Percentiles rank a stretch among this genome's conserved stretches.
Evolutionary conservation across 306 rosid species (phyloP).

Genomic region (Adenanthera pavonina): DNA sequence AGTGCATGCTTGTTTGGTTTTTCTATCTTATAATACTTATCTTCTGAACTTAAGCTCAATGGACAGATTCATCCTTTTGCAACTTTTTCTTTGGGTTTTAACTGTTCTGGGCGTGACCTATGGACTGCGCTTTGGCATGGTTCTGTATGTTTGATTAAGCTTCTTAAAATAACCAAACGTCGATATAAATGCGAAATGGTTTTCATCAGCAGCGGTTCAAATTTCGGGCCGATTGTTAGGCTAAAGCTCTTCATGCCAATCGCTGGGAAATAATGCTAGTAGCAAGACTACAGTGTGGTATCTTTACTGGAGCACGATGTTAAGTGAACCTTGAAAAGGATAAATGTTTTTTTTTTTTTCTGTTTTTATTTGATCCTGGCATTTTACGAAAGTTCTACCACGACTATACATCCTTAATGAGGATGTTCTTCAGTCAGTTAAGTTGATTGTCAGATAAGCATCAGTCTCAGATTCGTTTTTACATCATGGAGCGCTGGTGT

Average conservation of each 20-base stretch:
- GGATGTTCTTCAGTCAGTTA: too few relatives aligned
- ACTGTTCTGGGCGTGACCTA: neutral
- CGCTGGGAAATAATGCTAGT: neutral
- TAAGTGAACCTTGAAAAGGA: neutral
- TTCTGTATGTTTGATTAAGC: neutral
- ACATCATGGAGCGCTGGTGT: neutral
- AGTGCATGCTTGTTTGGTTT: conserved; percentile 27
- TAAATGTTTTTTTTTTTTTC: too few relatives aligned
- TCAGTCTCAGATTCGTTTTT: neutral
- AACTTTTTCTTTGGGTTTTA: neutral
- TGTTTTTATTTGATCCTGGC: too few relatives aligned
- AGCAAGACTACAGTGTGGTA: neutral
- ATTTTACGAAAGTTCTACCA: too few relatives aligned
- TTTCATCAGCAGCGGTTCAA: neutral
- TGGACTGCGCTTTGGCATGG: too few relatives aligned
- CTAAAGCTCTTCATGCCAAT: neutral
- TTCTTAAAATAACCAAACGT: neutral
- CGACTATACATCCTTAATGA: too few relatives aligned
- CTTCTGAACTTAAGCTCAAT: neutral
- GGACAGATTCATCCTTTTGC: neutral
- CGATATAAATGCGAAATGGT: neutral
- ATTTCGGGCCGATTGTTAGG: too few relatives aligned
- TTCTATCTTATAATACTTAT: neutral
- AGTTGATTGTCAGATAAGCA: too few relatives aligned
- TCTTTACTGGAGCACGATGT: neutral